Base-by-base conservation (phyloP, 352 stramenopile species). In the Pythium apleroticum region DNA sequence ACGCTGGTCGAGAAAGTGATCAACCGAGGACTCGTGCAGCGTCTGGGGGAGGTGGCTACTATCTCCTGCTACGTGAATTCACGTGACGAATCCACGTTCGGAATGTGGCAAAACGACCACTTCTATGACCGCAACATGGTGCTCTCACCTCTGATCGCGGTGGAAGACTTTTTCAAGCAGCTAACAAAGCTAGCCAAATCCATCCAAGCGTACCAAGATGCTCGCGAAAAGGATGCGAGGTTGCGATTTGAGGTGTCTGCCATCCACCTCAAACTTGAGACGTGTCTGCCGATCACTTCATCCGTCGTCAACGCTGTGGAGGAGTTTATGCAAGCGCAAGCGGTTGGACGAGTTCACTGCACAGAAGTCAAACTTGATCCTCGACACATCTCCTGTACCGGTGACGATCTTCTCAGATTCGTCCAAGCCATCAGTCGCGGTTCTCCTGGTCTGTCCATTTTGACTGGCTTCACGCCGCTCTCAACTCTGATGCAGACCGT, bases 91-190 rank as follows among this genome's bases (percentile, higher is more conserved):
- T 27, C n/a, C 45, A 14, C n/a, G 12, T 24, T 30, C 9, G 20
- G 45, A 5, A 52, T 27, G 24, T 30, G 6, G 20, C 45, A 27
- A 19, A 17, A 30, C 45, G 45, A 52, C 1, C 12, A 22, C 7
- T 49, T 46, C 39, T 46, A 22, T 46, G 4, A 46, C 12, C 39
- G 12, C 39, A 46, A 20, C 41, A 17, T 52, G 20, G 19, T 30
- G 9, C n/a, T 52, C 8, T 20, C n/a, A 19, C 19, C 11, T 12
- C 45, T 19, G 22, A 4, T 46, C 20, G 1, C n/a, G n/a, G 45
- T 52, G 5, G 45, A 52, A 52, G 45, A 30, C 20, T 52, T 52
- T 20, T 52, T 52, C 45, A 27, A 17, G 20, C 45, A 52, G 20
- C 45, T 52, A 4, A 19, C 45, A 30, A 10, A 12, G 1, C 5